These are phyloP conservation scores for Inonotus hispidus DNA, from an alignment of 1,284 basidiomycete species.

Conservation along the genomic window DNA sequence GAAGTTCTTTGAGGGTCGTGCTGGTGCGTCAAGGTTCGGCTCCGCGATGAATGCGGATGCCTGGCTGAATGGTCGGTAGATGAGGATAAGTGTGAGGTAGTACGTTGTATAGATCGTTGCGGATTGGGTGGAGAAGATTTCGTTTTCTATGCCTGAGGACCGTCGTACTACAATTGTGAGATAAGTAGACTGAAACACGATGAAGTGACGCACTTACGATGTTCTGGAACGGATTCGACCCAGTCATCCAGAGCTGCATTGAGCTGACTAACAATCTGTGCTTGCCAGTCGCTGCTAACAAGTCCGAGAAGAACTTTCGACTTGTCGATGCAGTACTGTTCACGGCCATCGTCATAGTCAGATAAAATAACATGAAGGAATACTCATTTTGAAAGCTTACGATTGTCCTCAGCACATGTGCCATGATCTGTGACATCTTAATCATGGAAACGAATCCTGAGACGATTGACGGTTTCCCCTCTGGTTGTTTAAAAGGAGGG, in stretches of 20 bases:
- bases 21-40: slow-evolving; percentile 8
- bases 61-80: slow-evolving; percentile 62
- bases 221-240: slow-evolving; percentile 63
- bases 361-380: slow-evolving; percentile 14
- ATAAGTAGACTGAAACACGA: slow-evolving; percentile 6
- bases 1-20: slow-evolving; percentile 2
- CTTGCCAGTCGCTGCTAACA: slow-evolving; percentile 47
- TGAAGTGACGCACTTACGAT: slow-evolving; percentile 42
- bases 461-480: slow-evolving; percentile 52
- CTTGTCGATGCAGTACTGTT: slow-evolving; percentile 69
- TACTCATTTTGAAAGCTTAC: slow-evolving; percentile 35
- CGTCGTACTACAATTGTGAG: slow-evolving; percentile 48
- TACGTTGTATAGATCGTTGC: slow-evolving; percentile 65
- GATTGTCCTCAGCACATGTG: slow-evolving; percentile 65
- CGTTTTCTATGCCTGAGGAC: slow-evolving; percentile 53
- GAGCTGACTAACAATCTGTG: slow-evolving; percentile 64
- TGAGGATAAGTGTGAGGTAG: slow-evolving; percentile 64
- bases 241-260: slow-evolving; percentile 70
- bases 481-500: slow-evolving; percentile 57
- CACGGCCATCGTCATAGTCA: neutral
- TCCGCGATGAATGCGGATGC: slow-evolving; percentile 7
- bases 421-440: slow-evolving; percentile 66
- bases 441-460: slow-evolving; percentile 63
- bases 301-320: slow-evolving; percentile 46
- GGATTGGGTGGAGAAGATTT: slow-evolving; percentile 59